These are phyloP conservation scores for Flaveria trinervia DNA, from an alignment of 129 eudicot species.

Conservation along the genomic window DNA sequence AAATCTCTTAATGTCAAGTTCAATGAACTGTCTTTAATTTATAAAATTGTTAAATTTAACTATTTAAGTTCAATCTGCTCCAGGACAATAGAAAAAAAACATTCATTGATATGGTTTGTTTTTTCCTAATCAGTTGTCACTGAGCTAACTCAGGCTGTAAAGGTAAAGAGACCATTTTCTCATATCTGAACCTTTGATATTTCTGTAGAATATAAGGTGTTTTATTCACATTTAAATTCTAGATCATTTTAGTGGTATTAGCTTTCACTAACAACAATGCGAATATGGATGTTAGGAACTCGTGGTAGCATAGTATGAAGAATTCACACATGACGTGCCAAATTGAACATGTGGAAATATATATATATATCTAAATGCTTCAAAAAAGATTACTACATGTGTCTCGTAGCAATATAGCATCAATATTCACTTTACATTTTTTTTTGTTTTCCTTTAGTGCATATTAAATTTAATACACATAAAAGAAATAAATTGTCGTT, in stretches of 20 bases:
- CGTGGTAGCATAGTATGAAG: background rate
- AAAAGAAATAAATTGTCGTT: background rate
- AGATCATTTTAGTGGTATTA: background rate
- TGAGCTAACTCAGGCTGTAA: background rate
- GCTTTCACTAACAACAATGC: background rate
- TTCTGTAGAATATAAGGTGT: background rate
- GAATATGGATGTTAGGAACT: conserved; percentile 16
- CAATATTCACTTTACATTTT: background rate
- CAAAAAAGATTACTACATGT: background rate
- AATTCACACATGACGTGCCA: background rate
- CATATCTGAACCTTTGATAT: background rate
- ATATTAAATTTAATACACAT: background rate
- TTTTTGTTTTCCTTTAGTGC: background rate
- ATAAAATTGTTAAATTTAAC: background rate
- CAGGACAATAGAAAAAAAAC: background rate
- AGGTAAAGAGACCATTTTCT: background rate
- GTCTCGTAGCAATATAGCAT: background rate
- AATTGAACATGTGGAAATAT: conserved; percentile 1
- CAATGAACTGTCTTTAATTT: background rate
- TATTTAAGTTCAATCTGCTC: background rate
- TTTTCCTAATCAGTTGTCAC: background rate
- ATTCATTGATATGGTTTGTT: background rate
- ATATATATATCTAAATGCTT: background rate
- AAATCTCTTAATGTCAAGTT: conserved; percentile 1
- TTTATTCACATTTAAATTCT: background rate